Evolutionary conservation across 768 basidiomycete species (phyloP), one percentile per base, ranked within the genome.

Genomic region (Paxillus involutus): DNA sequence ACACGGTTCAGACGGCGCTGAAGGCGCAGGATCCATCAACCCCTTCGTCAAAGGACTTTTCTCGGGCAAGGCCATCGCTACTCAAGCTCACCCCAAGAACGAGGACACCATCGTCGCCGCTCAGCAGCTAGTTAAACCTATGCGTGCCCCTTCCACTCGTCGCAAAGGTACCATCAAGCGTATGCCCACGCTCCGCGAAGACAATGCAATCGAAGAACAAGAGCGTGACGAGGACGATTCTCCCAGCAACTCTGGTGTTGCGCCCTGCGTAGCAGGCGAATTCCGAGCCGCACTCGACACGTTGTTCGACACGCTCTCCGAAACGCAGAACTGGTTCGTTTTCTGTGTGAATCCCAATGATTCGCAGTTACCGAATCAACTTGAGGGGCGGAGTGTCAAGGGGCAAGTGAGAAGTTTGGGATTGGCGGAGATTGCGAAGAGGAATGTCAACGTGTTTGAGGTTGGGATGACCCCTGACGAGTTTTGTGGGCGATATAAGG

Each of bases 261-360:
- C 68, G 12, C 86, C 89, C 0, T 94, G 93, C 61, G 85, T 96
- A 6, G 86, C 93, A 1, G 91, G 94, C 49, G 92, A 95, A 70
- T 93, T 97, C 78, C 83, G 85, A 61, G 72, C 85, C 0, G 91
- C 94, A 5, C 73, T 97, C 47, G 88, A 94, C 63, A 89, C 86
- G 0, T 78, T 97, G 14, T 90, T 98, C 59, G 83, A 89, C 59
- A 94, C 93, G 1, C 75, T 98, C 24, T 86, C 89, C 50, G 95
- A 97, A 62, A 89, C 92, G 14, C 89, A 94, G 72, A 75, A 84
- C 2, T 98, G 94, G 94, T 89, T 86, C 62, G 80, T 97, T 16
- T 92, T 96, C 72, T 97, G 94, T 64, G 72, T 98, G 61, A 94
- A 90, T 67, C 94, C 95, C 4, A 99, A 98, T 66, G 94, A 98